Evolutionary conservation across 805 yeast species (phyloP), one percentile per base, ranked within the genome.

Genomic region (Ogataea trehalophila): DNA sequence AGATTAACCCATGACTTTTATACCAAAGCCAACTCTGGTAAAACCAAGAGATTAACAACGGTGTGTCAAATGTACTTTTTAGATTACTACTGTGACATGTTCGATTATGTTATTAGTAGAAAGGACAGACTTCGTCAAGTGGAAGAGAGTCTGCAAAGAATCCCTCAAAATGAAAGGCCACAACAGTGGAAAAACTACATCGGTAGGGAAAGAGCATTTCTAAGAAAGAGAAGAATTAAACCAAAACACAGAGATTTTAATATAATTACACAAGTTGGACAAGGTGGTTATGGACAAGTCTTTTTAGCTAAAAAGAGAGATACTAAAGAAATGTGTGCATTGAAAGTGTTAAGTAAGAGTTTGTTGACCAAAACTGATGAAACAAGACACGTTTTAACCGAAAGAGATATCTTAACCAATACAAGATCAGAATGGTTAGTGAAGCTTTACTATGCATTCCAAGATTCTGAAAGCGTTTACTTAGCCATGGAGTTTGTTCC

Each of bases 401-500:
- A 94, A 65, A 81, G 99, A 63, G 99, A 94, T 65, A 92, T 94
- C 51, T 74, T 94, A 57, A 92, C 98, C n/a, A 92, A 94, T 36
- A 89, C 97, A 2, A 78, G 97, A 65, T 82, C 92, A 43, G 96
- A 90, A 50, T 94, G 99, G 99, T 74, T 94, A 36, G 99, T 94
- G 37, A 90, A 90, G 67, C 74, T 94, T 43, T 75, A 89, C 49
- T 94, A 94, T 65, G 97, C 98, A 2, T 94, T 94, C 71, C 99
- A 94, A 67, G 98, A 94, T 68, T 68, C 83, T 0, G 91, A 87
- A 52, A 87, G 86, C 61, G 87, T 94, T 31, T 94, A 88, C 59
- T 74, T 94, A 61, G 99, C 99, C 2, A 94, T 94, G 99, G 99
- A 94, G 66, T 94, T 87, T 67, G 99, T 94, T n/a, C 97, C 99